Conservation (phyloP, 495 filamentous ascomycete species). For the Annulohypoxylon maeteangense region DNA sequence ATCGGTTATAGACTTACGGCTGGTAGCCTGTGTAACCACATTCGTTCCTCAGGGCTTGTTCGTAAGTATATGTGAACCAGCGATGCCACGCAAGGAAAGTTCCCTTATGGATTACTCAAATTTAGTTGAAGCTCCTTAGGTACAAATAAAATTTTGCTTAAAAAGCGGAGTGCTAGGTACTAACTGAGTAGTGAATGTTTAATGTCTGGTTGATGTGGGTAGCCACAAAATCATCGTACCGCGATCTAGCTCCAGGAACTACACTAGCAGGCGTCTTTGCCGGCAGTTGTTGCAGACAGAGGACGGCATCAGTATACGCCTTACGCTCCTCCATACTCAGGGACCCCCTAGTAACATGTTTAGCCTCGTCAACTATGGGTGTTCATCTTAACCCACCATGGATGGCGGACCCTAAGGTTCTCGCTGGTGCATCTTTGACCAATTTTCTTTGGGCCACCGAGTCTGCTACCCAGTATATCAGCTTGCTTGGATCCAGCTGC, state of each 20-base stretch:
- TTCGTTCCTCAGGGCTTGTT: constrained; percentile 73
- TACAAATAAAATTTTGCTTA: neutral
- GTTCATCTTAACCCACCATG: constrained; percentile 52
- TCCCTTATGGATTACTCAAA: constrained; percentile 50
- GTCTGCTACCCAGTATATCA: neutral
- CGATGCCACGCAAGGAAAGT: constrained; percentile 78
- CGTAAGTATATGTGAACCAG: constrained; percentile 71
- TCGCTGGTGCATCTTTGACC: constrained; percentile 45
- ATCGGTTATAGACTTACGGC: constrained; percentile 42
- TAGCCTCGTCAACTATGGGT: neutral
- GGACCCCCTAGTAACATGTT: constrained; percentile 53
- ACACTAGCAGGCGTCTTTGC: constrained; percentile 55
- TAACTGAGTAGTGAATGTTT: constrained; percentile 67
- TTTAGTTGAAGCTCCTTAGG: neutral
- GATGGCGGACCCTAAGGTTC: constrained; percentile 55
- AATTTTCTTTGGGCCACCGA: neutral
- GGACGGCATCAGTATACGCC: constrained; percentile 70
- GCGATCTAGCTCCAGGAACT: constrained; percentile 50
- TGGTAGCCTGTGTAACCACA: constrained; percentile 74
- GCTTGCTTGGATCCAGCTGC: constrained; percentile 15
- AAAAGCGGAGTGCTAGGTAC: constrained; percentile 33
- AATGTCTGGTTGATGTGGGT: constrained; percentile 73
- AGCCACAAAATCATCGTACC: constrained; percentile 78
- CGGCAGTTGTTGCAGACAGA: constrained; percentile 67
- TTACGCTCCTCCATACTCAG: constrained; percentile 61